Percentiles rank a stretch among this genome's conserved stretches.
Conservation (phyloP, 140 eudicot genomes). For the Flaveria floridana region DNA sequence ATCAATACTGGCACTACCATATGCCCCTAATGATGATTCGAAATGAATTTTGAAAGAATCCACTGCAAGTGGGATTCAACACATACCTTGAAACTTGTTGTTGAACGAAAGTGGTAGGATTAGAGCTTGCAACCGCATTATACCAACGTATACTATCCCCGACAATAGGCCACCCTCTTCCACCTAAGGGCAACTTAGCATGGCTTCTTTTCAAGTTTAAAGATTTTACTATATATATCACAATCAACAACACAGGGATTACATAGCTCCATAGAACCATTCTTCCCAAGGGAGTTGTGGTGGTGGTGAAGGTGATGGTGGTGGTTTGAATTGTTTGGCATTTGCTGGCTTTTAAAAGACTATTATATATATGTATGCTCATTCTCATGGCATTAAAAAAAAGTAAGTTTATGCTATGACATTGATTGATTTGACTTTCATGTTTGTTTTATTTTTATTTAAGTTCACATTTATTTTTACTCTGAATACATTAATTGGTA, state of each 20-base stretch:
- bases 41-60: not conserved
- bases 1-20: too few relatives aligned
- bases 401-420: not conserved
- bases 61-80: not conserved
- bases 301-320: not conserved
- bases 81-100: constrained; percentile 58
- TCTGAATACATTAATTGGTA: too few relatives aligned
- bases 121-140: constrained; percentile 74
- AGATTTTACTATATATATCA: constrained; percentile 26
- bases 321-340: constrained; percentile 23
- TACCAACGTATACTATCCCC: constrained; percentile 78
- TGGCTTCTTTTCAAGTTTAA: constrained; percentile 14
- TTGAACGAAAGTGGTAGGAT: constrained; percentile 69
- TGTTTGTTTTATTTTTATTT: not conserved
- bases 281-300: constrained; percentile 22
- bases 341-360: constrained; percentile 33
- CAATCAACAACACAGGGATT: constrained; percentile 27
- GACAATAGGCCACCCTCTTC: constrained; percentile 70
- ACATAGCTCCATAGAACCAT: constrained; percentile 33
- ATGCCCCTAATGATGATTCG: not conserved
- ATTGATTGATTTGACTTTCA: constrained; percentile 2
- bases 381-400: constrained; percentile 9
- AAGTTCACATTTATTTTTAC: not conserved
- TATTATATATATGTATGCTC: constrained; percentile 2
- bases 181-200: constrained; percentile 53